Evolutionary conservation across 176 grass and related monocot species (phyloP).

Genomic region (Aegilops umbellulata): DNA sequence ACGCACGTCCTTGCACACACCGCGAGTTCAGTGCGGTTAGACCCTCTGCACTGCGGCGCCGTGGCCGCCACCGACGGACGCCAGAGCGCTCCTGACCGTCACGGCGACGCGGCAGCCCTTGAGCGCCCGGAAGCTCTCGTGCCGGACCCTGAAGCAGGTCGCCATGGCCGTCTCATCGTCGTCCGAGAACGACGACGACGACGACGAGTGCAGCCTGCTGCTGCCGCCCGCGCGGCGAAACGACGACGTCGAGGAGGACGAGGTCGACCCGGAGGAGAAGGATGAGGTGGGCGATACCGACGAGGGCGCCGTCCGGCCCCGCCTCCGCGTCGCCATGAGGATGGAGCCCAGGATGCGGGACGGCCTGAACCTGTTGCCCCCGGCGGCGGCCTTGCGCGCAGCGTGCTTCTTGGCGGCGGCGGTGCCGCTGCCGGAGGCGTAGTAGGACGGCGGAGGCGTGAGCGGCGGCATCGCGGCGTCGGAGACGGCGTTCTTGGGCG

Average conservation of each 20-base stretch:
- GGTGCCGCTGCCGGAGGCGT: neutral
- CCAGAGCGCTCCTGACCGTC: slow-evolving; percentile 39
- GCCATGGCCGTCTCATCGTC: slow-evolving; percentile 7
- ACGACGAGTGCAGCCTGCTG: slow-evolving; percentile 16
- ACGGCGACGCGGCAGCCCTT: slow-evolving; percentile 40
- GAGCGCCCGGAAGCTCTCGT: slow-evolving; percentile 37
- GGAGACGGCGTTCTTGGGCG: slow-evolving; percentile 54
- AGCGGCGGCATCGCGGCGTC: slow-evolving; percentile 33
- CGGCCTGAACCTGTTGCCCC: slow-evolving; percentile 38
- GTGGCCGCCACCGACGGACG: slow-evolving; percentile 13
- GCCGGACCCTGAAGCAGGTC: slow-evolving; percentile 49
- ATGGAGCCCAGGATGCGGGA: slow-evolving; percentile 46
- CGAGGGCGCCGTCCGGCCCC: neutral
- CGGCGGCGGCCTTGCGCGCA: neutral
- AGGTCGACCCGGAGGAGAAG: neutral
- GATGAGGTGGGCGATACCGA: slow-evolving; percentile 37
- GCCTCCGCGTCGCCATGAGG: slow-evolving; percentile 31
- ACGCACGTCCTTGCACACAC: neutral
- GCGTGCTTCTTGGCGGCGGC: neutral
- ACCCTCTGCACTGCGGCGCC: neutral
- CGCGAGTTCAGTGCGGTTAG: neutral
- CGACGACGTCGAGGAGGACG: slow-evolving; percentile 22
- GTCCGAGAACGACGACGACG: neutral
- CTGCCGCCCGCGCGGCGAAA: slow-evolving; percentile 2
- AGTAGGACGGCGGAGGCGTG: slow-evolving; percentile 82